Conservation (phyloP, 2,329 filamentous ascomycete genomes). For the Ophiostoma novo-ulmi region DNA sequence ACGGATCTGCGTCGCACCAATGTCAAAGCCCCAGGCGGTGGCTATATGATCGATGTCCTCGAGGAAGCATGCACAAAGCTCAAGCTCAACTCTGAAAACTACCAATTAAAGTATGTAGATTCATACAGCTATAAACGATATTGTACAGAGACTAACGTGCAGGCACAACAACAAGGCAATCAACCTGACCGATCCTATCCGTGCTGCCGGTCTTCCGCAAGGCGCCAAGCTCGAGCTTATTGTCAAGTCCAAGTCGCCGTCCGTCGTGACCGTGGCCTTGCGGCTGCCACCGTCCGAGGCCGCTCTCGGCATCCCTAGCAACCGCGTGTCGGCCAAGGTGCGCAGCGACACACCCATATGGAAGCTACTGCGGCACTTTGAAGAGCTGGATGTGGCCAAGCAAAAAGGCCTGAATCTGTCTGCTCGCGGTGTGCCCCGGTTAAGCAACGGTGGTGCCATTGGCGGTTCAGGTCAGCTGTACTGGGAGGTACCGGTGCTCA, state of each 20-base stretch:
- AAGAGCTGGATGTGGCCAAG: conserved; percentile 63
- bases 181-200: conserved; percentile 78
- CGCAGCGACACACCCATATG: conserved; percentile 84
- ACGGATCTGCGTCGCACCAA: conserved; percentile 69
- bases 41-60: conserved; percentile 76
- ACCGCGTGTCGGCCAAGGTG: conserved; percentile 76
- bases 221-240: conserved; percentile 93
- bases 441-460: conserved; percentile 39
- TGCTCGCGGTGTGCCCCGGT: conserved; percentile 67
- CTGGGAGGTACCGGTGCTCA: conserved; percentile 81
- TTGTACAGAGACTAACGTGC: background rate
- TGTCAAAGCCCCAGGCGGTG: conserved; percentile 77
- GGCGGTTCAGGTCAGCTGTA: conserved; percentile 68
- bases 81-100: conserved; percentile 65
- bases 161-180: conserved; percentile 80
- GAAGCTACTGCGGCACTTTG: conserved; percentile 85
- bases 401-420: conserved; percentile 71
- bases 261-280: conserved; percentile 81
- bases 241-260: conserved; percentile 76
- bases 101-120: conserved; percentile 66
- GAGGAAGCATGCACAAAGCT: conserved; percentile 84
- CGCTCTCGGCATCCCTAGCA: conserved; percentile 51
- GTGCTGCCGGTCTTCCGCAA: conserved; percentile 72
- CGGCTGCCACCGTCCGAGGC: conserved; percentile 72
- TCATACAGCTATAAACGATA: no score